These are phyloP conservation scores for Schizosaccharomyces lindneri DNA, from an alignment of 805 yeast species.

Conservation along the genomic window DNA sequence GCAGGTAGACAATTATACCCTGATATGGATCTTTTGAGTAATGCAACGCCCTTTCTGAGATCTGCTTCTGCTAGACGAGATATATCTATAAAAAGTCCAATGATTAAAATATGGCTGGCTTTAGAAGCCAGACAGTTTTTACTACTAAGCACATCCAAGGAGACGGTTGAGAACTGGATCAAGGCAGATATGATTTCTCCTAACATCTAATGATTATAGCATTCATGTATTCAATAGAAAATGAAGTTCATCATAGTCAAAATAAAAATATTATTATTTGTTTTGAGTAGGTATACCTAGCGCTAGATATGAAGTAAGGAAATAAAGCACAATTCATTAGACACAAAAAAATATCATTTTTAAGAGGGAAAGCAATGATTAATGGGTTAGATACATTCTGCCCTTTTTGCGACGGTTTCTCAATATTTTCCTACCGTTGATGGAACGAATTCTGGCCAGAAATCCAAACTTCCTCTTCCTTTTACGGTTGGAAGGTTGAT, in stretches of 20 bases:
- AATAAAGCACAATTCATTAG: not conserved
- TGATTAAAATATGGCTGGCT: not conserved
- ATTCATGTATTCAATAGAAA: not conserved
- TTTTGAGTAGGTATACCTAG: not conserved
- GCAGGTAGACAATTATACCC: conserved; percentile 89
- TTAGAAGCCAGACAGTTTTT: not conserved
- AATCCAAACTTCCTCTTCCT: not conserved
- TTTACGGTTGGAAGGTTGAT: not conserved
- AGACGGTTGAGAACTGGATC: not conserved
- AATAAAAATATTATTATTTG: not conserved
- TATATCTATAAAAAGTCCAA: not conserved
- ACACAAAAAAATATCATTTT: not conserved
- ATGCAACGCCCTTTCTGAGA: not conserved
- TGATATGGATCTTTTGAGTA: conserved; percentile 67
- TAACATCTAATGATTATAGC: not conserved
- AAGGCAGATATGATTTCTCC: conserved; percentile 1
- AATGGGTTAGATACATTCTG: not conserved
- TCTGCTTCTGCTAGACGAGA: not conserved
- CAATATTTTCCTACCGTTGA: not conserved
- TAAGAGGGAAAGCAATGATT: not conserved
- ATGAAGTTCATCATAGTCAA: not conserved
- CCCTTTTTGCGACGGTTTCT: not conserved
- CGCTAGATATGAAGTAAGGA: not conserved
- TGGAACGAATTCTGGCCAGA: not conserved
- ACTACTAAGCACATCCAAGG: not conserved